phyloP scores from a whole-genome alignment of 371 early-diverging fungal genomes.

The Batkoa obscura region DNA sequence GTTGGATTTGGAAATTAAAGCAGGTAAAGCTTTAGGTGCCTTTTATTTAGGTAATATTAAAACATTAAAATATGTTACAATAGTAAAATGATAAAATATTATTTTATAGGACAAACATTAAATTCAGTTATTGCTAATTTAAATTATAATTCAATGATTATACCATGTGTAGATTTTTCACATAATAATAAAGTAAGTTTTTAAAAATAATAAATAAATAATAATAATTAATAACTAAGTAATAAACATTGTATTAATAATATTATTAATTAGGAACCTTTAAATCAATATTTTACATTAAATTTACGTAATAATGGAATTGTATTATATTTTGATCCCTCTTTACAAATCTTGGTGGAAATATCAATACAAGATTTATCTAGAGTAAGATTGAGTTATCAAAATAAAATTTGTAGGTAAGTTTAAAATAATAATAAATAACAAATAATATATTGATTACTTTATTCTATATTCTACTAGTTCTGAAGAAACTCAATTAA shows the following conservation, averaged over 20 bases:
- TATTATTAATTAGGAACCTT: neutral
- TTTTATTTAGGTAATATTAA: neutral
- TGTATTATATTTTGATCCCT: constrained; percentile 3
- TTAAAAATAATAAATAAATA: too few species aligned
- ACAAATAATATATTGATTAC: neutral
- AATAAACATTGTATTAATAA: neutral
- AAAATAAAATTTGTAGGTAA: constrained; percentile 41
- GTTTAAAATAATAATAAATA: too few species aligned
- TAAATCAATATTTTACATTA: neutral
- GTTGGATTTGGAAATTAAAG: neutral
- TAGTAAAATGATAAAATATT: neutral
- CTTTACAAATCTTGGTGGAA: constrained; percentile 33
- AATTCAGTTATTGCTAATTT: neutral
- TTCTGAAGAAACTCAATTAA: constrained; percentile 38
- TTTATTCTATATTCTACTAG: constrained; percentile 10
- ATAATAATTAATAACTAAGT: neutral
- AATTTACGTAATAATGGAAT: neutral
- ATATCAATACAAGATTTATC: constrained; percentile 42
- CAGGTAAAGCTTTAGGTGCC: neutral
- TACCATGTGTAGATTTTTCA: neutral
- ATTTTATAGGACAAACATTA: neutral
- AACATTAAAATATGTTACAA: neutral
- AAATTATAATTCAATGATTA: neutral
- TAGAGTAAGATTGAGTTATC: constrained; percentile 36
- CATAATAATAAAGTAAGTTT: neutral